These are phyloP conservation scores for Sclerospora graminicola DNA, from an alignment of 352 stramenopile species.

Conservation along the genomic window DNA sequence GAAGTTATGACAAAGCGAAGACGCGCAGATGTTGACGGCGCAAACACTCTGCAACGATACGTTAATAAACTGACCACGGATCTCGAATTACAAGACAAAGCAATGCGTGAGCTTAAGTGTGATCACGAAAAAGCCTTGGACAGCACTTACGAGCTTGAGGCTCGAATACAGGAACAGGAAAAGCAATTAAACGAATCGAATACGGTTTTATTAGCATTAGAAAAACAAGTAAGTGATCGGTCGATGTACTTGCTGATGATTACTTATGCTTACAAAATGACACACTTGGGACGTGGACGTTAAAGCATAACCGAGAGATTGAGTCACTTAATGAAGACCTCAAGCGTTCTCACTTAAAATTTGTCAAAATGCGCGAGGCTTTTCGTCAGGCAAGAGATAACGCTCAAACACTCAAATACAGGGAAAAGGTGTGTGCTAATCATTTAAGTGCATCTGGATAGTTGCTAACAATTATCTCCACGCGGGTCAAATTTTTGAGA, in stretches of 20 bases:
- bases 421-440: not conserved
- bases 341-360: not conserved
- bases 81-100: conserved; percentile 29
- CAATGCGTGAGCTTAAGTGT: conserved; percentile 19
- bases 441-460: not conserved
- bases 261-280: not conserved
- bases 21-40: conserved; percentile 23
- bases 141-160: conserved; percentile 28
- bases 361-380: not conserved
- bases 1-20: conserved; percentile 25
- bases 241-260: not conserved
- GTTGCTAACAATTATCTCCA: too few relatives aligned
- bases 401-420: not conserved
- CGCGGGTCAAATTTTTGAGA: not conserved
- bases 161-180: conserved; percentile 4
- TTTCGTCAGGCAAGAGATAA: not conserved
- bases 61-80: conserved; percentile 28
- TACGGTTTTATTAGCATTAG: not conserved
- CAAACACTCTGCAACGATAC: conserved; percentile 20
- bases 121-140: conserved; percentile 29
- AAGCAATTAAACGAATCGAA: not conserved
- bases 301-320: conserved; percentile 8
- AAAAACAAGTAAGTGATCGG: not conserved
- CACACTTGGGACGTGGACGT: not conserved
- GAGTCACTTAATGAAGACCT: not conserved